Conservation (phyloP, 257 asterid genomes). For the Plectranthus barbatus region DNA sequence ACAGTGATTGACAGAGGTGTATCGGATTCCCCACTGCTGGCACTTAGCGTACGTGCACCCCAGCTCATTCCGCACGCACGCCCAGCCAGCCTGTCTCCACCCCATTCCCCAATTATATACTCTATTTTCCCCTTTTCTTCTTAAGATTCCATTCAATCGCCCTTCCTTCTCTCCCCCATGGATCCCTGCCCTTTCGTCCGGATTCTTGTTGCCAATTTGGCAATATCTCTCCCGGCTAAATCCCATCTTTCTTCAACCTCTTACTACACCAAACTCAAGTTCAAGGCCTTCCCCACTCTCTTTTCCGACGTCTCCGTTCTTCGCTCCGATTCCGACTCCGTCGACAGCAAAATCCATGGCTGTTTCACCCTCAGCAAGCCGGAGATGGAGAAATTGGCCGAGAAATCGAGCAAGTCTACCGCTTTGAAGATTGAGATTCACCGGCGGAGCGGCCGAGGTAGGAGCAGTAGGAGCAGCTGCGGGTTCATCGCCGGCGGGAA, state of each 20-base stretch:
- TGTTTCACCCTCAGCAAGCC: conserved; percentile 51
- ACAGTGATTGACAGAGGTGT: conserved; percentile 27
- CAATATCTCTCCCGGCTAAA: conserved; percentile 27
- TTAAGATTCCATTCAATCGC: no score
- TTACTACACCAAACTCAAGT: conserved; percentile 57
- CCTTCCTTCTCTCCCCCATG: conserved; percentile 30
- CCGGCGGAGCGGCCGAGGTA: conserved; percentile 22
- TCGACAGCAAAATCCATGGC: conserved; percentile 46
- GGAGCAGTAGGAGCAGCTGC: no score
- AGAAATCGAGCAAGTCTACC: conserved; percentile 31
- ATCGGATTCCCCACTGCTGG: conserved; percentile 40
- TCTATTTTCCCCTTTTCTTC: neutral
- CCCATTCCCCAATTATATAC: neutral
- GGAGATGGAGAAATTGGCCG: conserved; percentile 50
- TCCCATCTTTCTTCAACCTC: conserved; percentile 8
- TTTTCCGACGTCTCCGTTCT: conserved; percentile 32
- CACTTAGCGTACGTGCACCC: conserved; percentile 53
- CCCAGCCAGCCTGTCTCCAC: conserved; percentile 18
- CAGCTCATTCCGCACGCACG: conserved; percentile 91
- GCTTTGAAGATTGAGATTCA: conserved; percentile 49
- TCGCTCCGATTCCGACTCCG: conserved; percentile 29
- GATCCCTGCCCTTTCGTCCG: conserved; percentile 96
- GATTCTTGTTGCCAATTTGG: conserved; percentile 51
- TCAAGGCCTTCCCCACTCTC: conserved; percentile 49
- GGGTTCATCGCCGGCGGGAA: conserved; percentile 31